These are phyloP conservation scores for Crithidia acanthocephali DNA, from an alignment of 208 protist species.

Conservation along the genomic window DNA sequence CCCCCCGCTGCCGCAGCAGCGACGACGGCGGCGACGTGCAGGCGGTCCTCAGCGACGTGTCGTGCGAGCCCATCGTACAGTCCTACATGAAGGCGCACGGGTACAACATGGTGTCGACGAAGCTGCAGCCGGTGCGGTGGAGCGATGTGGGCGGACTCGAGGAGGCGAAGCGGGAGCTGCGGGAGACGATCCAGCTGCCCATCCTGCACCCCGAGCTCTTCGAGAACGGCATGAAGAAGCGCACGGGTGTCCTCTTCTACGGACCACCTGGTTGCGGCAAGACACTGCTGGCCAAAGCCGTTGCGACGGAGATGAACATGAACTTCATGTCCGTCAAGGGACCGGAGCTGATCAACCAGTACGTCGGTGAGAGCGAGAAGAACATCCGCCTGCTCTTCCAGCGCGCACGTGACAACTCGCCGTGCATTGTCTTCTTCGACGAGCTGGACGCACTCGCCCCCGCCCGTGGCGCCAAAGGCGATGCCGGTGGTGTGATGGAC, in stretches of 20 bases:
- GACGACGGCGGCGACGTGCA: conserved; percentile 16
- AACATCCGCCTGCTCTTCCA: conserved; percentile 93
- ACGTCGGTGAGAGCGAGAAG: conserved; percentile 93
- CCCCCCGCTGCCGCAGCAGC: neutral
- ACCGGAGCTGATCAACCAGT: conserved; percentile 95
- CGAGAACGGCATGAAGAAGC: conserved; percentile 65
- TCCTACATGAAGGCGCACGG: conserved; percentile 76
- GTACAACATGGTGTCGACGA: conserved; percentile 84
- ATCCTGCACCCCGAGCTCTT: conserved; percentile 88
- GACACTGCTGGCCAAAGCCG: conserved; percentile 93
- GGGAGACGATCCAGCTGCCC: conserved; percentile 85
- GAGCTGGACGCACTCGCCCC: conserved; percentile 93
- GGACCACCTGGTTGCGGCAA: conserved; percentile 95
- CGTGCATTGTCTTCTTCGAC: conserved; percentile 96
- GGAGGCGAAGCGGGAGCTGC: conserved; percentile 88
- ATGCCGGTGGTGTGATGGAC: conserved; percentile 94
- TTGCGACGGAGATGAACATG: conserved; percentile 94
- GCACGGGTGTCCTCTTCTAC: conserved; percentile 91
- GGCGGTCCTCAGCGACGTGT: conserved; percentile 65
- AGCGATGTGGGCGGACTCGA: conserved; percentile 92
- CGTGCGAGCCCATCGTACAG: conserved; percentile 62
- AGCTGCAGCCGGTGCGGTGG: conserved; percentile 87
- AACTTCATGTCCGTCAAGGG: conserved; percentile 96
- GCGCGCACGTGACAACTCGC: conserved; percentile 83
- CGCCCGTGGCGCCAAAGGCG: conserved; percentile 84